phyloP scores from a whole-genome alignment of 164 flowering plant genomes.

The Euptelea pleiosperma region DNA sequence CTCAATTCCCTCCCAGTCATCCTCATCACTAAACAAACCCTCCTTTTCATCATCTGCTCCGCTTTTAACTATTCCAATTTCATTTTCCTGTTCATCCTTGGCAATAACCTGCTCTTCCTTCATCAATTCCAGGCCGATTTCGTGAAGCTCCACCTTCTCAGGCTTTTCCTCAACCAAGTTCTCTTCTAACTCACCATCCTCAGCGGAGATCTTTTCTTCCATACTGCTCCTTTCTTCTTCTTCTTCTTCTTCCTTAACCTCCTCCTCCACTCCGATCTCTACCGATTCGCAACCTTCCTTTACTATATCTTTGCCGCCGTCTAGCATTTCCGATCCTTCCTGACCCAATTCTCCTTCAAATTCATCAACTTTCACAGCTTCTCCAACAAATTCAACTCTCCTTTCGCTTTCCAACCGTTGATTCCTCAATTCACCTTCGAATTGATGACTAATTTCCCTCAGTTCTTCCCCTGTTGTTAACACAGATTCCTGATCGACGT shows the following conservation, averaged over 20 bases:
- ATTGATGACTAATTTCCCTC: neutral
- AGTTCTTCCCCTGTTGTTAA: too few species aligned
- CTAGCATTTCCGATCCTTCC: neutral
- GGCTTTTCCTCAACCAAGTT: constrained; percentile 5
- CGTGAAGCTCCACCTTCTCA: constrained; percentile 9
- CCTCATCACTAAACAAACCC: constrained; percentile 37
- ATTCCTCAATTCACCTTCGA: constrained; percentile 8
- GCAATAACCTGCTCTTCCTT: constrained; percentile 9
- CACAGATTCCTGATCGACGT: too few species aligned
- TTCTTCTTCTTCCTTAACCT: constrained; percentile 1
- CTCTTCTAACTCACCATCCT: constrained; percentile 7
- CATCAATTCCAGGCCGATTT: constrained; percentile 9
- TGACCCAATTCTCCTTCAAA: constrained; percentile 2
- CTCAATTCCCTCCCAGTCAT: constrained; percentile 96
- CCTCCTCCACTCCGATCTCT: too few species aligned
- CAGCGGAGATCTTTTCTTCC: neutral
- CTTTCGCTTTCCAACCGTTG: neutral
- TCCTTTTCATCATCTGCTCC: constrained; percentile 16
- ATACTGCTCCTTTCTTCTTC: constrained; percentile 3
- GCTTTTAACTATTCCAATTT: constrained; percentile 3
- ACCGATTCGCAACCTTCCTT: constrained; percentile 7
- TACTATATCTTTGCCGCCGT: neutral
- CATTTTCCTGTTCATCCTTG: constrained; percentile 6
- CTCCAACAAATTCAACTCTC: neutral
- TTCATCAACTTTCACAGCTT: constrained; percentile 14